Base-by-base conservation (phyloP, 768 basidiomycete genomes). In the Hygrocybe coccinea region DNA sequence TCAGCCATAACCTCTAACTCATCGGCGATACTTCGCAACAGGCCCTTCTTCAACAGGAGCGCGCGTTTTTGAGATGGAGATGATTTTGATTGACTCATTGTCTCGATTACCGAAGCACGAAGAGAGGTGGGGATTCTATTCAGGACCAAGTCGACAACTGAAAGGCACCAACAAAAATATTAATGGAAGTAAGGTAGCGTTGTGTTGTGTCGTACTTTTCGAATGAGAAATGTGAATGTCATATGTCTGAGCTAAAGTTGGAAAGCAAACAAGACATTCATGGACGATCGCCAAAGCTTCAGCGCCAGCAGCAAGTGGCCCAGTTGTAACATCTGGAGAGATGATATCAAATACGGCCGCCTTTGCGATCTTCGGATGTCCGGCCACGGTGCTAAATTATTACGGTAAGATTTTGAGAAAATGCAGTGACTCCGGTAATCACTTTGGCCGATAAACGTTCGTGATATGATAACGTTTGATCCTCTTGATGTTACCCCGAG, bases 311-410 rank as follows among this genome's bases (percentile, higher is more conserved):
- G 87, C 88, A 22, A 80, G 69, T 8, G 84, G 80, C 1, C 89
- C 86, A 19, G 70, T 76, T 39, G 71, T 74, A 34, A 86, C 64
- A 62, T 92, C 90, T 0, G 83, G 83, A 10, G 87, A 87, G 57
- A 94, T 86, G 51, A 94, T 90, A 66, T 94, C 91, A 59, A 91
- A 85, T 19, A 88, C 78, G 0, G 90, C 90, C 0, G 85, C 87
- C 63, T 89, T 90, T 52, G 78, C 76, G 47, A 78, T 74, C 58
- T 81, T 82, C 0, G 89, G 90, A 66, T 91, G 90, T 2, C 88
- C 89, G 2, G 84, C 77, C 24, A 84, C 79, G 19, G 78, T 67
- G 55, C 87, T 89, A 61, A 2, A 38, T 50, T 11, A 12, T 10
- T 1, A 22, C 14, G 29, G 35, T n/a, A 43, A 24, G 24, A 35